These are phyloP conservation scores for Eucalyptus regnans DNA, from an alignment of 345 rosid genomes.

Conservation along the genomic window DNA sequence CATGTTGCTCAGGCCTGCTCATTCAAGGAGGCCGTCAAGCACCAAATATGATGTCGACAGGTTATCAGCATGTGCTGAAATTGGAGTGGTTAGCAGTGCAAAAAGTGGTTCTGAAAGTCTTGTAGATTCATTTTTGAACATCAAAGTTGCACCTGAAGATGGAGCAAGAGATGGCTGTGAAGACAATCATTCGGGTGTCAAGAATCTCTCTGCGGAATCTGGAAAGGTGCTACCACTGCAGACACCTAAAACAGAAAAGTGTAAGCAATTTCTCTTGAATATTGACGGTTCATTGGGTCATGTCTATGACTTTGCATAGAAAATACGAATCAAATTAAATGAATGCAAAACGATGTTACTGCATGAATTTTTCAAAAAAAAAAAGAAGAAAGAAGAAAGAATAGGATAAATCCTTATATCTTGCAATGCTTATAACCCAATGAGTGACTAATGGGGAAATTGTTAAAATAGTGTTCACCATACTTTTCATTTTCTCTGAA, in stretches of 20 bases:
- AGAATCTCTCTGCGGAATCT: slow-evolving; percentile 31
- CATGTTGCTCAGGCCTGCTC: slow-evolving; percentile 88
- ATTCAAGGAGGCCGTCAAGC: slow-evolving; percentile 12
- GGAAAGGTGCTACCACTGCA: slow-evolving; percentile 29
- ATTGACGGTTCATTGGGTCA: neutral
- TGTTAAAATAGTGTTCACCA: neutral
- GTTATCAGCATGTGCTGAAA: slow-evolving; percentile 29
- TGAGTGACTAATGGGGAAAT: neutral
- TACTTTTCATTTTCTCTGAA: neutral
- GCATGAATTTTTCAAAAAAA: no score
- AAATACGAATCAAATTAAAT: no score
- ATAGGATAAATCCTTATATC: neutral
- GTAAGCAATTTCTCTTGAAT: slow-evolving; percentile 22
- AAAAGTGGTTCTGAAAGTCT: slow-evolving; percentile 13
- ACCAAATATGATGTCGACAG: slow-evolving; percentile 39
- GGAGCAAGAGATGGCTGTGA: slow-evolving; percentile 22
- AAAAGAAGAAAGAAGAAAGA: no score
- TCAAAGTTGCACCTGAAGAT: slow-evolving; percentile 11
- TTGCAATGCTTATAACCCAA: neutral
- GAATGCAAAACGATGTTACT: no score
- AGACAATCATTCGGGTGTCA: slow-evolving; percentile 21
- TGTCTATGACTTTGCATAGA: neutral
- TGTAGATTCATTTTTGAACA: slow-evolving; percentile 11
- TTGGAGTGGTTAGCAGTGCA: slow-evolving; percentile 10
- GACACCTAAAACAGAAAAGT: slow-evolving; percentile 26